Evolutionary conservation across 805 yeast species (phyloP), one percentile per base, ranked within the genome.

Genomic region (Blastobotrys attinorum): DNA sequence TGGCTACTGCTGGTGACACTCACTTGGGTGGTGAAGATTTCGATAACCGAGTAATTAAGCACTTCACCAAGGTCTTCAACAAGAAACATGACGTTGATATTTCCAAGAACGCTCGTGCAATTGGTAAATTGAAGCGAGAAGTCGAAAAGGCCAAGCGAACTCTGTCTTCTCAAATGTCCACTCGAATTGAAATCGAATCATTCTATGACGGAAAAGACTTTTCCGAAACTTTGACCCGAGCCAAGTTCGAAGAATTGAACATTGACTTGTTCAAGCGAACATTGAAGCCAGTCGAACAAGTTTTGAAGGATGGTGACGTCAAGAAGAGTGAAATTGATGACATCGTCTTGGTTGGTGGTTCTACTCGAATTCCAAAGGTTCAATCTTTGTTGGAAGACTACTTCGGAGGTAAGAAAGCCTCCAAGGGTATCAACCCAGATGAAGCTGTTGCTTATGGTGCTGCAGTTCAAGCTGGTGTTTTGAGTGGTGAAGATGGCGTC

Each of bases 361-460:
- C 98, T 33, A 92, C 98, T 45, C 86, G 97, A 77, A 92, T 90
- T 72, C 98, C 97, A 71, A 92, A 88, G 77, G 90, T 90, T 57
- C 97, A 89, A 74, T 83, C 85, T 71, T 76, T 90, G 60, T 77
- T 90, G 56, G 95, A 90, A 71, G 76, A 82, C 53, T 88, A 70
- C 77, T 90, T 90, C 64, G 80, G 83, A 61, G 96, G 96, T 60
- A 90, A 92, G 77, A 88, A 88, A 71, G 90, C 95, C 54, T 86
- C 95, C 56, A 90, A 89, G 78, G 90, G 96, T 60, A 90, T 90
- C 62, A 90, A 90, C 75, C 97, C 98, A 52, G 98, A 90, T 72
- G 98, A 90, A 76, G 98, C 98, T 65, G 97, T 90, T 62, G 98
- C 97, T 36, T 90, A 81, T 60, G 98, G 98, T 78, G 97, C 97